These are phyloP conservation scores for Kuraishia molischiana DNA, from an alignment of 805 yeast genomes.

Conservation along the genomic window DNA sequence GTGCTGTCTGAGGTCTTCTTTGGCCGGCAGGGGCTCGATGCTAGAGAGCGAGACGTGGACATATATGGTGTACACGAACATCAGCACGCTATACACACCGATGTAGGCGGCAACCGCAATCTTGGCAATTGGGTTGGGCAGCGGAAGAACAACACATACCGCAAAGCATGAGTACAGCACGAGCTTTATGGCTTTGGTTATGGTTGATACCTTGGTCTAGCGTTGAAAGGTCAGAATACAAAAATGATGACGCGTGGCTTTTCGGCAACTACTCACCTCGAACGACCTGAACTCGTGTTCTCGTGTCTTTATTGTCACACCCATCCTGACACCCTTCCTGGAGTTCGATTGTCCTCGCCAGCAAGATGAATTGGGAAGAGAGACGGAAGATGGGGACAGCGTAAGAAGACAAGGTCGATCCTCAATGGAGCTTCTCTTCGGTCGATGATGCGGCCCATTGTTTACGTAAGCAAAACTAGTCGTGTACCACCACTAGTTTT, in stretches of 20 bases:
- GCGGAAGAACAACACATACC: conserved; percentile 9
- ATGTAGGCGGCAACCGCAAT: conserved; percentile 17
- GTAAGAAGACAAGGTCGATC: too few species aligned
- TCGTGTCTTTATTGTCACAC: background rate
- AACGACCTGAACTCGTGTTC: background rate
- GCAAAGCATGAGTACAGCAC: conserved; percentile 6
- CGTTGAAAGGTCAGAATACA: background rate
- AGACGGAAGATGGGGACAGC: too few species aligned
- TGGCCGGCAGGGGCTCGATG: background rate
- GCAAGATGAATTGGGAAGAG: too few species aligned
- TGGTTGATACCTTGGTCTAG: background rate
- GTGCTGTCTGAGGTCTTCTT: background rate
- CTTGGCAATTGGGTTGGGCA: conserved; percentile 15
- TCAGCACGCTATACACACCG: conserved; percentile 13
- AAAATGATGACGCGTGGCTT: background rate
- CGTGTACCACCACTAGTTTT: too few species aligned
- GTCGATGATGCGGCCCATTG: too few species aligned
- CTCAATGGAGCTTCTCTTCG: too few species aligned
- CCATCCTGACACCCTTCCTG: too few species aligned
- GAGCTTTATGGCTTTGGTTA: background rate
- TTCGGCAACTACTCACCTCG: background rate
- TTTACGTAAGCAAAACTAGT: too few species aligned
- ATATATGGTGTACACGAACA: conserved; percentile 11
- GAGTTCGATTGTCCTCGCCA: too few species aligned
- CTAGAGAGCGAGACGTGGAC: conserved; percentile 4